A percentile compares a stretch with the other conserved stretches of the same genome.
These are phyloP conservation scores for Schwanniomyces pseudopolymorphus DNA, from an alignment of 805 yeast species.

Conservation along the genomic window DNA sequence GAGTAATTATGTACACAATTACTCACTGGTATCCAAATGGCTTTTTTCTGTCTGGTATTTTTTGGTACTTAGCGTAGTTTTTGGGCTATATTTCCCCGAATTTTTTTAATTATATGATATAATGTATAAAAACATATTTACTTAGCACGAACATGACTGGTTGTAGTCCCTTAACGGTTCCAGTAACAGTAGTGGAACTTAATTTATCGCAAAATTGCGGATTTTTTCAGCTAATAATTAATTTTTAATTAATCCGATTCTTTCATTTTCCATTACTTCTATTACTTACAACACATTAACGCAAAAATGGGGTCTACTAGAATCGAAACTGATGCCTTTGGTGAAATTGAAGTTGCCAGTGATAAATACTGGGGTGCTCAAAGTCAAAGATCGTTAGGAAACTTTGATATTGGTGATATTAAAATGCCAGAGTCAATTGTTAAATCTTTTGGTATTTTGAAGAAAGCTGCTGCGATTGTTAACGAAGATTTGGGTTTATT, in stretches of 20 bases:
- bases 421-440: constrained; percentile 37
- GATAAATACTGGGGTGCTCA: constrained; percentile 42
- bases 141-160: too few relatives aligned
- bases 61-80: too few relatives aligned
- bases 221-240: neutral
- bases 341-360: constrained; percentile 33
- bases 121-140: too few relatives aligned
- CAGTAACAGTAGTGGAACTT: too few relatives aligned
- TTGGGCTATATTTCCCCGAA: too few relatives aligned
- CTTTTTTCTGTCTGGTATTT: too few relatives aligned
- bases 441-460: constrained; percentile 36
- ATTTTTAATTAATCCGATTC: neutral
- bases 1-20: too few relatives aligned
- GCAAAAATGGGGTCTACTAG: constrained; percentile 11
- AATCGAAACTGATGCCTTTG: constrained; percentile 39
- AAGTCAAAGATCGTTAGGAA: constrained; percentile 36
- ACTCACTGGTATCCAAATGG: too few relatives aligned
- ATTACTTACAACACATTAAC: neutral
- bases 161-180: too few relatives aligned
- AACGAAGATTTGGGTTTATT: constrained; percentile 33
- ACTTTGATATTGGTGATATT: constrained; percentile 38
- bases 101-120: too few relatives aligned
- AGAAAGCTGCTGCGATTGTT: constrained; percentile 39
- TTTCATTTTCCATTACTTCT: neutral
- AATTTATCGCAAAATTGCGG: neutral